phyloP scores from a whole-genome alignment of 2,329 filamentous ascomycete genomes.

The Fusarium abutilonis region DNA sequence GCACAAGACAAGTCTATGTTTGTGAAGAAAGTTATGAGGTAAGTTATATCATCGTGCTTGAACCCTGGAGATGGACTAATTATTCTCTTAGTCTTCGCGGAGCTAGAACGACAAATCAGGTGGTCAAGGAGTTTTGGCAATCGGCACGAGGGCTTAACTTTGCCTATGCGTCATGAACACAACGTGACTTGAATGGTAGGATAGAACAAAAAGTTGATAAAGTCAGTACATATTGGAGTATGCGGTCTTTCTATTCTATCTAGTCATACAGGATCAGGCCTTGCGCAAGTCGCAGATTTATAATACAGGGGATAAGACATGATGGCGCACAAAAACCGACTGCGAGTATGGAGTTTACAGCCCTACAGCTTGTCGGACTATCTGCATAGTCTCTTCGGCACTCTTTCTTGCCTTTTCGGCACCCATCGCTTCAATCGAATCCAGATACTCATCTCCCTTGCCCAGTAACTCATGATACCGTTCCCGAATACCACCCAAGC shows the following conservation, averaged over 20 bases:
- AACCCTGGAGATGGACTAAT: background rate
- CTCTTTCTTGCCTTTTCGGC: slow-evolving; percentile 68
- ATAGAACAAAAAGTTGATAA: slow-evolving; percentile 1
- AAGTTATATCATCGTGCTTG: background rate
- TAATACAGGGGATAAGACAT: background rate
- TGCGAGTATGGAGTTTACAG: slow-evolving; percentile 45
- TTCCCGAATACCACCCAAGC: slow-evolving; percentile 64
- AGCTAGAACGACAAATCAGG: slow-evolving; percentile 69
- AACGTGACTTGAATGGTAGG: background rate
- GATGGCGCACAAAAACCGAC: slow-evolving; percentile 2
- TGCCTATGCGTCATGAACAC: slow-evolving; percentile 64
- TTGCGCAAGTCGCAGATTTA: slow-evolving; percentile 1
- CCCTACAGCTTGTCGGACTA: slow-evolving; percentile 63
- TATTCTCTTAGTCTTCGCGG: slow-evolving; percentile 65
- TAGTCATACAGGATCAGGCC: slow-evolving; percentile 8
- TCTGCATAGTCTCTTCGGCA: slow-evolving; percentile 67
- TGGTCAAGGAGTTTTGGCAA: slow-evolving; percentile 79
- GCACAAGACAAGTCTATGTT: slow-evolving; percentile 70
- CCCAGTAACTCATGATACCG: slow-evolving; percentile 64
- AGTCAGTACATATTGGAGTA: background rate
- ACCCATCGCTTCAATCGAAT: slow-evolving; percentile 67
- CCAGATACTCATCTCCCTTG: slow-evolving; percentile 61
- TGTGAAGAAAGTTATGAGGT: slow-evolving; percentile 72
- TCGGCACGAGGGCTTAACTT: slow-evolving; percentile 70
- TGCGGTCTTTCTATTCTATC: slow-evolving; percentile 2